Evolutionary conservation across 139 green algal species (phyloP), one percentile per base, ranked within the genome.

Genomic region (Dunaliella sp.): DNA sequence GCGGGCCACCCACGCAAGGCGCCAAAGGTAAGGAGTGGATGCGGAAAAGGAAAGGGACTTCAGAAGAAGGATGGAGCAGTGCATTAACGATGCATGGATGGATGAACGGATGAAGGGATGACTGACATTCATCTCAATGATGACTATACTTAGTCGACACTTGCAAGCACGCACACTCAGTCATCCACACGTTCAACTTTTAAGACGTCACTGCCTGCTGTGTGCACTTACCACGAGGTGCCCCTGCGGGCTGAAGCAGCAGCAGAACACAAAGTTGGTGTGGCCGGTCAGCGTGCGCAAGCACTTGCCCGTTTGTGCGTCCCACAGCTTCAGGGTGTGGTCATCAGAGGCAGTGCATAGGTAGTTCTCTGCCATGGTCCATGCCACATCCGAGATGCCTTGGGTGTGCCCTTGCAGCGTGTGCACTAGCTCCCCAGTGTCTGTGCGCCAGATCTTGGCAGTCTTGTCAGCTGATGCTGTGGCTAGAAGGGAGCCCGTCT

Each of bases 181-280:
- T n/a, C n/a, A n/a, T n/a, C n/a, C n/a, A n/a, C n/a, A n/a, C n/a
- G n/a, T n/a, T n/a, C n/a, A n/a, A n/a, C n/a, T n/a, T n/a, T n/a
- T n/a, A n/a, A n/a, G n/a, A n/a, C n/a, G n/a, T n/a, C n/a, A n/a
- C n/a, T n/a, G n/a, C n/a, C n/a, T n/a, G n/a, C n/a, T n/a, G n/a
- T n/a, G n/a, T n/a, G n/a, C n/a, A 31, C 93, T 84, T 81, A 97
- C 95, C 84, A 99, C 89, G 33, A 98, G 86, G 65, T 97, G 92
- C 2, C 91, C 93, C 22, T 90, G 84, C 1, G 94, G 87, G 84
- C 94, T 93, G 90, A 98, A 99, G 59, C 90, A 91, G 77, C 92
- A 95, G 86, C 93, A 98, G 38, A 96, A 95, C 0, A 97, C 96
- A 85, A 94, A 97, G 89, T 97, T 94, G 1, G 96, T 98, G 88